A percentile compares a stretch with the other conserved stretches of the same genome.
These are phyloP conservation scores for Xylaria venustula DNA, from an alignment of 495 filamentous ascomycete species.

Conservation along the genomic window DNA sequence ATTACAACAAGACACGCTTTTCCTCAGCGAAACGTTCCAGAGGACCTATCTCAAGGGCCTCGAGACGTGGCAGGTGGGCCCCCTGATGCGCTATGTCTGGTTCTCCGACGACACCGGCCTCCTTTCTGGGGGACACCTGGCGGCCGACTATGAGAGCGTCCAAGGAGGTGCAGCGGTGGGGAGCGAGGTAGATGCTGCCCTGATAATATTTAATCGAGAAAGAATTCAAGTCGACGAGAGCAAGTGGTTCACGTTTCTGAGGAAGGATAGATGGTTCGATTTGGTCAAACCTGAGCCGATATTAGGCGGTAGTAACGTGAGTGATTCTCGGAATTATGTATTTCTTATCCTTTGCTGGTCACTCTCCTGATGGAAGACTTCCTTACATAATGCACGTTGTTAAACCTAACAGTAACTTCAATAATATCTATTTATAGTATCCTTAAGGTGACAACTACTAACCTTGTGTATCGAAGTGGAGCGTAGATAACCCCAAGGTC, in stretches of 20 bases:
- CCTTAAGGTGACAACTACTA: no score
- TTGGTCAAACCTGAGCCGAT: not conserved
- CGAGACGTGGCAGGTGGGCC: not conserved
- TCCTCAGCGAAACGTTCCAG: not conserved
- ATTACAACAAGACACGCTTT: not conserved
- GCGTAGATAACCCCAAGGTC: not conserved
- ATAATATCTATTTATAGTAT: no score
- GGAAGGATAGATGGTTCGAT: not conserved
- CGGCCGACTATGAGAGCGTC: not conserved
- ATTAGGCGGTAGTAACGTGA: not conserved
- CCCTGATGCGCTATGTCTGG: not conserved
- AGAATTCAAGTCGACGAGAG: not conserved
- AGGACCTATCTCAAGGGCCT: not conserved
- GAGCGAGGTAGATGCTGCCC: not conserved
- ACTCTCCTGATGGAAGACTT: no score
- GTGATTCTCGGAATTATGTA: no score
- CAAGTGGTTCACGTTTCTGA: not conserved
- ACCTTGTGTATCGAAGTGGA: no score
- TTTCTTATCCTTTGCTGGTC: no score
- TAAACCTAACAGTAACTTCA: no score
- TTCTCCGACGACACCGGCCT: not conserved
- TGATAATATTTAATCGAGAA: not conserved
- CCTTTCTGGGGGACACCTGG: not conserved
- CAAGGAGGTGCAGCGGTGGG: no score
- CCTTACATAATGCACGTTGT: no score